phyloP scores from a whole-genome alignment of 1,284 basidiomycete genomes.

The Pseudomicrostroma phylloplanum region DNA sequence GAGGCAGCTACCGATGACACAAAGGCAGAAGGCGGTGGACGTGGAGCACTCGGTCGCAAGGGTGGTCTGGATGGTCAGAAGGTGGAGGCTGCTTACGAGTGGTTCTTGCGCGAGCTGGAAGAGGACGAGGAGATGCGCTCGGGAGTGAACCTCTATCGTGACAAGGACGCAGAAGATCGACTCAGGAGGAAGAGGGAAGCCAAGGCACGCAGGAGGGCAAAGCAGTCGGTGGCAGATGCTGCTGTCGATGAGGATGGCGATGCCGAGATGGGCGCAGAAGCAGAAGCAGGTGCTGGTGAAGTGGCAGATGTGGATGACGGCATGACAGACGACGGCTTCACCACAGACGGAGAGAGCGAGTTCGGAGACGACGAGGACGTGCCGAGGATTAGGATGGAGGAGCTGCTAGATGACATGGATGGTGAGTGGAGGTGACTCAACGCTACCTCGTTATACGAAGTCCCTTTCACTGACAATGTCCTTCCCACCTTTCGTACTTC shows the following conservation, averaged over 20 bases:
- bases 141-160: slow-evolving; percentile 78
- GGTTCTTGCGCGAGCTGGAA: slow-evolving; percentile 90
- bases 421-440: slow-evolving; percentile 29
- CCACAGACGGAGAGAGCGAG: slow-evolving; percentile 56
- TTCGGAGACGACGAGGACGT: slow-evolving; percentile 70
- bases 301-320: slow-evolving; percentile 20
- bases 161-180: slow-evolving; percentile 53
- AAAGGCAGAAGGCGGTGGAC: slow-evolving; percentile 53
- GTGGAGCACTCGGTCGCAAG: slow-evolving; percentile 79
- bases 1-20: slow-evolving; percentile 63
- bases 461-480: too few relatives aligned
- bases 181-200: slow-evolving; percentile 52
- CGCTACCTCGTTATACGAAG: too few relatives aligned
- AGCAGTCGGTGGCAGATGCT: slow-evolving; percentile 15
- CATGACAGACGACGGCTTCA: slow-evolving; percentile 47
- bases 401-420: slow-evolving; percentile 86
- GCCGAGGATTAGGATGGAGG: slow-evolving; percentile 61
- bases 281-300: background rate
- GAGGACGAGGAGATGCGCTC: slow-evolving; percentile 90
- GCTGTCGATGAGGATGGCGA: slow-evolving; percentile 46
- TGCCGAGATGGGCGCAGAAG: slow-evolving; percentile 11
- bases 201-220: slow-evolving; percentile 14
- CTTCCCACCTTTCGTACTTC: too few relatives aligned
- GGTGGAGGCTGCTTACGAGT: slow-evolving; percentile 92
- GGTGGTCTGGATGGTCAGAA: slow-evolving; percentile 86